Evolutionary conservation across 179 eudicot genomes (phyloP).

Genomic region (Dionaea muscipula): DNA sequence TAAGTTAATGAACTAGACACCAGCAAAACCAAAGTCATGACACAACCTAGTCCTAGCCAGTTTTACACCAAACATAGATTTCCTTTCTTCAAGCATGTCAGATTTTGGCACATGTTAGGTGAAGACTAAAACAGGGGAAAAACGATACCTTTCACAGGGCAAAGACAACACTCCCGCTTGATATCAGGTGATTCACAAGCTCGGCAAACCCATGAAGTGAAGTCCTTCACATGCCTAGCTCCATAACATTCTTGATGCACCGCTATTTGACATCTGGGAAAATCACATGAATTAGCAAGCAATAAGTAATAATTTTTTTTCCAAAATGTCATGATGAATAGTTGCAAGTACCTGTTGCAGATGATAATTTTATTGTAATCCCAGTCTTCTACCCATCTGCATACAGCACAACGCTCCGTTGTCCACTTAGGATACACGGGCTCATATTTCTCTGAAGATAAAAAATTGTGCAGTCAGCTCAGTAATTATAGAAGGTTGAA

Average conservation of each 20-base stretch:
- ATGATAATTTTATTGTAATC: conserved; percentile 96
- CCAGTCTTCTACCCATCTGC: conserved; percentile 99
- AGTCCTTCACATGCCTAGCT: conserved; percentile 46
- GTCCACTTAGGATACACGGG: conserved; percentile 96
- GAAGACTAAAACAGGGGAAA: too few species aligned
- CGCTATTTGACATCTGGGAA: conserved; percentile 88
- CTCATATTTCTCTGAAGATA: conserved; percentile 64
- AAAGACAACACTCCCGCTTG: conserved; percentile 82
- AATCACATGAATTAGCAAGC: not conserved
- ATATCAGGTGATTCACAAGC: conserved; percentile 81
- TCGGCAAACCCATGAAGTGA: conserved; percentile 92
- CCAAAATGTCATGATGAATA: not conserved
- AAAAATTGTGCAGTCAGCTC: conserved; percentile 13
- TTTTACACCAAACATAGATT: too few species aligned
- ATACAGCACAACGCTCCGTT: conserved; percentile 97
- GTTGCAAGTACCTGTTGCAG: conserved; percentile 57
- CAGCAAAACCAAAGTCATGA: too few species aligned
- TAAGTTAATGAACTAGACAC: too few species aligned
- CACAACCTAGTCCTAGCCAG: too few species aligned
- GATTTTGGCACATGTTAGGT: too few species aligned
- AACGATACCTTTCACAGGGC: conserved; percentile 96
- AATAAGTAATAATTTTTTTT: not conserved
- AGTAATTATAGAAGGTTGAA: not conserved
- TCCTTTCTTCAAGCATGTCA: not conserved
- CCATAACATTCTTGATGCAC: conserved; percentile 98